These are phyloP conservation scores for Kalmusia sp. DNA, from an alignment of 2,329 filamentous ascomycete species.

Conservation along the genomic window DNA sequence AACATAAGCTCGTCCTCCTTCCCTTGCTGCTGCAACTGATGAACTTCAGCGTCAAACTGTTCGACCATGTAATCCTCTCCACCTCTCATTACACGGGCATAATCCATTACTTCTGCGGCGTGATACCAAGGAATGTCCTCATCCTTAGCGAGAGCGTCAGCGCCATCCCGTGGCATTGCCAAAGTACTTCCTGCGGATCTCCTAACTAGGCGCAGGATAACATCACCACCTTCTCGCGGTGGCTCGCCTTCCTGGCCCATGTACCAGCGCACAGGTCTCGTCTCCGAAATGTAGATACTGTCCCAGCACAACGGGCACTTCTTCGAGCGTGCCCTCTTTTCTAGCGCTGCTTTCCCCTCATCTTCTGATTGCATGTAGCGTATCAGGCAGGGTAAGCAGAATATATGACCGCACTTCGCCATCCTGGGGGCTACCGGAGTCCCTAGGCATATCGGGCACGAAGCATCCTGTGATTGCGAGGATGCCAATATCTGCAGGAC, in stretches of 20 bases:
- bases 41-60: conserved; percentile 81
- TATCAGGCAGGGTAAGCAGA: conserved; percentile 90
- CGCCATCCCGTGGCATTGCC: conserved; percentile 83
- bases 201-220: conserved; percentile 86
- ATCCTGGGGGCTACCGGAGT: conserved; percentile 93
- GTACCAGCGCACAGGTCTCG: conserved; percentile 89
- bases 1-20: conserved; percentile 91
- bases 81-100: conserved; percentile 93
- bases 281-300: conserved; percentile 88
- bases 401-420: conserved; percentile 97
- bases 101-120: conserved; percentile 91
- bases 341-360: conserved; percentile 61
- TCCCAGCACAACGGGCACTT: conserved; percentile 98
- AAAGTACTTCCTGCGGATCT: conserved; percentile 81
- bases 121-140: conserved; percentile 94
- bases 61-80: conserved; percentile 84
- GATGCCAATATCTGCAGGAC: conserved; percentile 93
- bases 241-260: conserved; percentile 83
- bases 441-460: conserved; percentile 93
- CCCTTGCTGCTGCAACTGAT: conserved; percentile 76
- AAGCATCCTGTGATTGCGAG: conserved; percentile 83
- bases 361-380: conserved; percentile 92
- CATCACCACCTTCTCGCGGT: conserved; percentile 84
- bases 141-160: conserved; percentile 70
- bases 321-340: conserved; percentile 82